A percentile compares a stretch with the other conserved stretches of the same genome.
These are phyloP conservation scores for Sporothrix pallida DNA, from an alignment of 2,329 filamentous ascomycete species.

Conservation along the genomic window DNA sequence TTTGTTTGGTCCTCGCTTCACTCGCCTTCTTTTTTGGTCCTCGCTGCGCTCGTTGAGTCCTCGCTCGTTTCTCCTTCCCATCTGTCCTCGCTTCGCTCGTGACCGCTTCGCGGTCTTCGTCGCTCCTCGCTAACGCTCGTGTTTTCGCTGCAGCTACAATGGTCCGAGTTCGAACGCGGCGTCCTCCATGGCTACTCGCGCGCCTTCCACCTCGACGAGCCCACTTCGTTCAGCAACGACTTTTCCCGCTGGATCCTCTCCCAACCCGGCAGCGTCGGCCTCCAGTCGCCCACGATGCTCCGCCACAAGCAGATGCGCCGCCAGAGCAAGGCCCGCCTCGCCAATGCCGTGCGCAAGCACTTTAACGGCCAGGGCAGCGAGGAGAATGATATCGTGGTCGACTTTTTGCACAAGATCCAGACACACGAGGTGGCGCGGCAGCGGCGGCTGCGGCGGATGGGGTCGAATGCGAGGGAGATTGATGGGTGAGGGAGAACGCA, in stretches of 20 bases:
- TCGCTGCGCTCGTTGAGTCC: not conserved
- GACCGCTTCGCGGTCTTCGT: no score
- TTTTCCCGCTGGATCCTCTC: conserved; percentile 68
- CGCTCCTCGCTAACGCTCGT: conserved; percentile 3
- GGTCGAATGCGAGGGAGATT: conserved; percentile 36
- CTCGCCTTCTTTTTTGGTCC: not conserved
- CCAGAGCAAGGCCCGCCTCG: conserved; percentile 74
- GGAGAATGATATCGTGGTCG: conserved; percentile 83
- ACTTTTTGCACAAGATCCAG: conserved; percentile 74
- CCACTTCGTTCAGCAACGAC: conserved; percentile 70
- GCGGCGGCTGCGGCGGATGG: conserved; percentile 36
- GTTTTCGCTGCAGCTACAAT: conserved; percentile 63
- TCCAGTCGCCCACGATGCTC: conserved; percentile 77
- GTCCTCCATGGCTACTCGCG: conserved; percentile 77
- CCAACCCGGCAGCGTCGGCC: conserved; percentile 67
- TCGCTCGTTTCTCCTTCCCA: not conserved
- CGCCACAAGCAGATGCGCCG: conserved; percentile 67
- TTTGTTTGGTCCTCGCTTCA: not conserved
- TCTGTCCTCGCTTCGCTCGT: not conserved
- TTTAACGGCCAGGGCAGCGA: conserved; percentile 80
- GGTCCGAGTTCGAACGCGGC: conserved; percentile 69
- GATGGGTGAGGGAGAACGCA: conserved; percentile 32
- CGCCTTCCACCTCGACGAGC: conserved; percentile 72
- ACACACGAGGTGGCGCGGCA: conserved; percentile 54
- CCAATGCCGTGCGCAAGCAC: conserved; percentile 75